Evolutionary conservation across 192 early-diverging fungal genomes (phyloP), one percentile per base, ranked within the genome.

Genomic region (Linnemannia zychae): DNA sequence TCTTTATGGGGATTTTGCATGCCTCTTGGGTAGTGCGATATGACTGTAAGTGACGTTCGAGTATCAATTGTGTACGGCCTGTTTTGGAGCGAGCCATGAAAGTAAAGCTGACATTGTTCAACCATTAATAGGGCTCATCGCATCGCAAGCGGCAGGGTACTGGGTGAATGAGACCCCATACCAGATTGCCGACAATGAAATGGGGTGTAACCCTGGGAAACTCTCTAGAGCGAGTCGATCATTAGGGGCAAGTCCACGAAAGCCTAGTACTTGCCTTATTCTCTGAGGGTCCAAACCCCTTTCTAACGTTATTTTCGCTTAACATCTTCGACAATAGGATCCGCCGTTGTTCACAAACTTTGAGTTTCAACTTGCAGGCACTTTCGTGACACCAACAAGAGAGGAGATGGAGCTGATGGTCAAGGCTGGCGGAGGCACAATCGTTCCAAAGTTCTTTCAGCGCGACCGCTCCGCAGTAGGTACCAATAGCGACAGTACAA

Each of bases 381-480:
- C 60, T 20, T 79, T 85, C 24, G 37, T 18, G 16, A 66, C 34
- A 1, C 77, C 77, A 4, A 63, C 68, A 46, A 79, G 68, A 31
- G 83, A 79, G 7, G 83, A 79, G 34, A 40, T 85, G 0, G 83
- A 75, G 33, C 18, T 79, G n/a, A 75, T 85, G 67, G 40, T 85
- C 31, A 36, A 71, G 44, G 52, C 78, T 16, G 83, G 83, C 1
- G 83, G 83, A n/a, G 83, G 83, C 9, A 57, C 24, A 12, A 47
- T 77, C 24, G 83, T 85, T 5, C 38, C 77, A 6, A 69, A 72
- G 7, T 38, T 85, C 11, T 85, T 72, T 53, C 82, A 74, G 52
- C 34, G 78, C 24, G 78, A 80, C 48, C 78, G 34, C 63, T 57
- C n/a, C 47, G 4, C 31, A 16, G n/a, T 7, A 1, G 7, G 13